Evolutionary conservation across 441 rosid genomes (phyloP), one percentile per base, ranked within the genome.

Genomic region (Viola pubescens): DNA sequence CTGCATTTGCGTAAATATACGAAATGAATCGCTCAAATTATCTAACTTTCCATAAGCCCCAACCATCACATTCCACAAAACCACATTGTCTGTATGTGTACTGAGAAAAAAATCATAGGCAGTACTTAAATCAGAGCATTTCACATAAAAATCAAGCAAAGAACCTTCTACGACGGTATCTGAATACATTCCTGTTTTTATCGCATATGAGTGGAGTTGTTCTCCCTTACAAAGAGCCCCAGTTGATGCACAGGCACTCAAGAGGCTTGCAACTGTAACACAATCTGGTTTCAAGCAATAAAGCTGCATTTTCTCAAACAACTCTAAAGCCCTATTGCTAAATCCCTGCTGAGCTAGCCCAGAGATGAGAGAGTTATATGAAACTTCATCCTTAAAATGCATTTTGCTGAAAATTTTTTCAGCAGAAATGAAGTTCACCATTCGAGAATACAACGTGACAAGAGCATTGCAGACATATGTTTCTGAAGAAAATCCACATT

Each of bases 11-110:
- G 72, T 75, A 66, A 84, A 85, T 52, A 85, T 69, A 66, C 58
- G 51, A 75, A 84, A 71, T 60, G 94, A 85, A 44, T 67, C 76
- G 6, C 69, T 72, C 59, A 85, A 62, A 61, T 89, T 70, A 60
- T 80, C 88, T 65, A 73, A 73, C 63, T 82, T 82, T 50, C 98
- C 95, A 75, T 77, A 87, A 51, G 88, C 91, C 40, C 81, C 87
- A 56, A 91, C 89, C 94, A 91, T 85, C 71, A 87, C 86, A 77
- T 91, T 91, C 95, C 98, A 91, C 44, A 89, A 70, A 63, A 89
- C 90, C 54, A 87, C 94, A 66, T 89, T 91, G 65, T 73, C 85
- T 64, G 72, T 84, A 70, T 80, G 73, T 45, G 94, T 81, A 19
- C 76, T 68, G 55, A 79, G 79, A 62, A 91, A 89, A 70, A 76